Base-by-base conservation (phyloP, 768 basidiomycete species). In the Leccinum barrowsii region DNA sequence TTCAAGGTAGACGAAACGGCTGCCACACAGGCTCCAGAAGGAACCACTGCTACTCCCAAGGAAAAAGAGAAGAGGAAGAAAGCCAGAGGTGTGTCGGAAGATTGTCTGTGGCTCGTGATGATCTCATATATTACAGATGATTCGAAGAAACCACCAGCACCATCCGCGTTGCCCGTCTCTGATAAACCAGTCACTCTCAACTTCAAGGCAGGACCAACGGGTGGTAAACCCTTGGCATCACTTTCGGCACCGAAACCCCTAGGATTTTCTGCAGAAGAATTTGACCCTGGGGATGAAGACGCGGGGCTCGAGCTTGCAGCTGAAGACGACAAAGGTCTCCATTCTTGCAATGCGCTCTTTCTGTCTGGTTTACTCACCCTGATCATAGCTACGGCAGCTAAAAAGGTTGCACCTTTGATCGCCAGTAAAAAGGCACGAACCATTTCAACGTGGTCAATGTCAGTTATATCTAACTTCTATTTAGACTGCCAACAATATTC, bases 401-500 rank as follows among this genome's bases (percentile, higher is more conserved):
- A 88, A 70, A 90, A 84, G 67, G 87, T 94, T 40, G 86, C 88
- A 15, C 91, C 93, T 4, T 75, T 92, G 63, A 87, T 92, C 37
- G 85, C 87, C 21, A 92, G 89, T 70, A 92, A 86, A 79, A 94
- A 92, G 86, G 92, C 88, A 65, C 37, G 73, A 61, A 59, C 28
- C 3, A 1, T 2, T 37, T 5, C 2, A 22, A 40, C 28, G 11
- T 52, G 5, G 7, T 48, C 19, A 13, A 50, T 30, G 15, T 17
- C 21, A 8, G 19, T 22, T 7, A 17, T 50, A n/a, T 32, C n/a
- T 65, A 47, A 62, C 54, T 26, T 58, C 15, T 50, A 7, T 54
- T 44, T 69, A 97, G 92, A 90, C 86, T 48, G 90, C 83, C 51
- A 90, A 83, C 71, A 94, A 94, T 67, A 98, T 99, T 69, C 87